A percentile compares a stretch with the other conserved stretches of the same genome.
Evolutionary conservation across 352 stramenopile species (phyloP).

Genomic region (Globisporangium middletonii): DNA sequence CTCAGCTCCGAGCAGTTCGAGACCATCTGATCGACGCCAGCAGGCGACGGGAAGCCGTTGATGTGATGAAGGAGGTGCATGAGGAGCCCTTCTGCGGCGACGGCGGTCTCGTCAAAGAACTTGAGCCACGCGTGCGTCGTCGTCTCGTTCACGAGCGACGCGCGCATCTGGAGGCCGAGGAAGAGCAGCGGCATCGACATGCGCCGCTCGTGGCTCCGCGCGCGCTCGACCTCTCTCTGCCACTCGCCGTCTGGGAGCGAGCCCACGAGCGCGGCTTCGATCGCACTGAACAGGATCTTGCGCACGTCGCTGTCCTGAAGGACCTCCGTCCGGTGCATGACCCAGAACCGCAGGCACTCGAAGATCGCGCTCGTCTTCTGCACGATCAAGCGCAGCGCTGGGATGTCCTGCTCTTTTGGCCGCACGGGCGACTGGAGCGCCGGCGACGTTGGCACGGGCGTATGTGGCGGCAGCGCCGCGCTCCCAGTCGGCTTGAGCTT

Average conservation of each 20-base stretch:
- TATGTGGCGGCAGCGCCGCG: constrained; percentile 1
- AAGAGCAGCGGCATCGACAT: constrained; percentile 85
- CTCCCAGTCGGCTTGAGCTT: constrained; percentile 36
- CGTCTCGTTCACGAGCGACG: constrained; percentile 66
- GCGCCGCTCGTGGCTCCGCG: constrained; percentile 47
- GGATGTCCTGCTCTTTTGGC: constrained; percentile 54
- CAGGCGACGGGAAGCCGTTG: constrained; percentile 78
- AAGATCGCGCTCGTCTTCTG: constrained; percentile 85
- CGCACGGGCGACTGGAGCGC: constrained; percentile 30
- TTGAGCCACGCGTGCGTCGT: constrained; percentile 68
- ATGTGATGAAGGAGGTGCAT: constrained; percentile 86
- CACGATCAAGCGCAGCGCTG: constrained; percentile 65
- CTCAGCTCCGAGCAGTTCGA: constrained; percentile 73
- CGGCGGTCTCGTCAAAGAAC: constrained; percentile 80
- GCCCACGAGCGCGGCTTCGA: constrained; percentile 80
- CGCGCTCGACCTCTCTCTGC: constrained; percentile 73
- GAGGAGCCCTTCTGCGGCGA: constrained; percentile 72
- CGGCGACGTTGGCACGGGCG: constrained; percentile 18
- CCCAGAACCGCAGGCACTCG: constrained; percentile 80
- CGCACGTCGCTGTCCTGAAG: constrained; percentile 77
- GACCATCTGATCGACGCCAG: constrained; percentile 79
- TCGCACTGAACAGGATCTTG: constrained; percentile 80
- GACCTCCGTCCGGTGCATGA: constrained; percentile 71
- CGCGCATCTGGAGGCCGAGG: constrained; percentile 79
- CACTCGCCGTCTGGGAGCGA: constrained; percentile 75